phyloP scores from a whole-genome alignment of 1,139 yeast species.

The Hyphopichia wangnamkhiaoensis region DNA sequence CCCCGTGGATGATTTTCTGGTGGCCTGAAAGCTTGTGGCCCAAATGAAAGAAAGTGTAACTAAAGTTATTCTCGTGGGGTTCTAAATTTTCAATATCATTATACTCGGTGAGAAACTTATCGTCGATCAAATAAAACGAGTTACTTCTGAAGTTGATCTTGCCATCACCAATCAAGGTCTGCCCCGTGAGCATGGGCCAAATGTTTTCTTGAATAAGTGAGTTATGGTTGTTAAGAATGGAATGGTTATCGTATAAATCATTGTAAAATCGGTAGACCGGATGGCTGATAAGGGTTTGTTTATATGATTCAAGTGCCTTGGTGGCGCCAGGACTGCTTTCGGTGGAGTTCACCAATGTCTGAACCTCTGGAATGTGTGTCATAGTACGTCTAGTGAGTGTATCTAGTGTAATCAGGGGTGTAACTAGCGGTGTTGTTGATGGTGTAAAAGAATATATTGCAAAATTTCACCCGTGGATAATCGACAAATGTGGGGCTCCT shows the following conservation, averaged over 20 bases:
- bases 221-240: slow-evolving; percentile 6
- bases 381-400: too few relatives aligned
- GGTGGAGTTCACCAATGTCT: slow-evolving; percentile 5
- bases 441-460: too few relatives aligned
- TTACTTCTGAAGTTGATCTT: slow-evolving; percentile 38
- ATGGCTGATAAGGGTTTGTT: slow-evolving; percentile 3
- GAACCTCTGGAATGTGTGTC: slow-evolving; percentile 4
- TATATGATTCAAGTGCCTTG: not conserved
- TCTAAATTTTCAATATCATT: slow-evolving; percentile 9
- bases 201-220: slow-evolving; percentile 22
- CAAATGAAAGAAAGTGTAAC: slow-evolving; percentile 42
- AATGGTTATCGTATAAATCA: slow-evolving; percentile 8
- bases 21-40: slow-evolving; percentile 53
- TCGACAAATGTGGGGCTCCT: too few relatives aligned
- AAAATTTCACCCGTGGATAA: too few relatives aligned
- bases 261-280: slow-evolving; percentile 11
- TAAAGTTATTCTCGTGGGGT: slow-evolving; percentile 6
- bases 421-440: too few relatives aligned
- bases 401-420: too few relatives aligned
- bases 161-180: slow-evolving; percentile 34
- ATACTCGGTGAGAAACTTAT: slow-evolving; percentile 22
- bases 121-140: slow-evolving; percentile 39
- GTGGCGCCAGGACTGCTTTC: not conserved
- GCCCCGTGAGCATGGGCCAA: slow-evolving; percentile 39
- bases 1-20: slow-evolving; percentile 56